Base-by-base conservation (phyloP, 345 rosid genomes). In the Clarkia xantiana region DNA sequence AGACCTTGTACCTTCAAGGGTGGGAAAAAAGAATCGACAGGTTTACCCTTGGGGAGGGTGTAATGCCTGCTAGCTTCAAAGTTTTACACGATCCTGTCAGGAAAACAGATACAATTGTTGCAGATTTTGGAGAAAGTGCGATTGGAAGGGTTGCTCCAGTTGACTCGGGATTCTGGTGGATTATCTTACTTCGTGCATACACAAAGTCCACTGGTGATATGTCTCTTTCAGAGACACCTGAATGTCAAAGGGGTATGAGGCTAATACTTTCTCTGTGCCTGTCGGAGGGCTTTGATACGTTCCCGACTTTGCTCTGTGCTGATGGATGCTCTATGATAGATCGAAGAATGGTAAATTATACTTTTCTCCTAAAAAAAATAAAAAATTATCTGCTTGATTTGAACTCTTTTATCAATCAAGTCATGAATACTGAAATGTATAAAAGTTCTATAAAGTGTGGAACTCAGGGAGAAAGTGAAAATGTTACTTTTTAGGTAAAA, bases 131-230 rank as follows among this genome's bases (percentile, higher is more conserved):
- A 10, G 91, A 79, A 67, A 76, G 79, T 14, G 91, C 91, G 9
- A 82, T 82, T 51, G 91, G 86, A 59, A 66, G 91, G 67, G 86
- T 82, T 50, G 91, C 91, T 39, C 91, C 91, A 0, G 84, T 82
- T 29, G 91, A 82, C 64, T 82, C 91, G 58, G 91, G 91, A 17
- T 82, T 82, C 62, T 82, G 91, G 91, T 82, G 91, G 84, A 82
- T 82, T 64, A 82, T 82, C 60, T 76, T 82, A 57, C 81, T 82
- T 14, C 91, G 91, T 14, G 91, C 91, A 25, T 82, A 82, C 62
- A 82, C 91, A 2, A 82, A 82, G 61, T 76, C 91, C 22, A 82
- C 91, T 0, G 86, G 86, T 55, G 86, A 79, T 67, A 52, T 66
- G 18, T 59, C 79, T 44, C 52, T 82, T 10, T 70, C 90, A 7